Evolutionary conservation across 2,329 filamentous ascomycete species (phyloP), one percentile per base, ranked within the genome.

Genomic region (Cladorrhinum sp.): DNA sequence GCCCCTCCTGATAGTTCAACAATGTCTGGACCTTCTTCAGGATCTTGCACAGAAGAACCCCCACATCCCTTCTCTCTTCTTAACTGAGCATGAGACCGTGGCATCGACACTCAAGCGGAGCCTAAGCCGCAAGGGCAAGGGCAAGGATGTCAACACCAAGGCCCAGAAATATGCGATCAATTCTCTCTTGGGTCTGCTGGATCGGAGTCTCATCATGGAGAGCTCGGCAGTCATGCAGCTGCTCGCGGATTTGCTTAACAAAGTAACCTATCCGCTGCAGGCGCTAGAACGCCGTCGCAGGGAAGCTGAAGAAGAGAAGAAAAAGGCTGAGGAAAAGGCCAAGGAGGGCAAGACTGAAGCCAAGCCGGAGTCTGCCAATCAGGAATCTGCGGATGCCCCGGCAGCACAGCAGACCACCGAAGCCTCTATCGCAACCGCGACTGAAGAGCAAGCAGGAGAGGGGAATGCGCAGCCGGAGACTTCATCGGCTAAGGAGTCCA

Each of bases 141-240:
- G 91, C 69, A 98, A 98, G 74, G 84, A 80, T 57, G 95, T 94
- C 75, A 94, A 96, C 66, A 86, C 80, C 66, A 96, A 90, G 74
- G 87, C 91, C 26, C 87, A 88, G 67, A 95, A 91, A 72, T 99
- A 90, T 72, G 92, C 96, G 9, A 84, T 99, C 72, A 99, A 99
- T 73, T 92, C 93, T 14, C 79, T 99, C 28, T 82, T 99, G 52
- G 88, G 87, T 63, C 82, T 99, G 4, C 82, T 99, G 21, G 95
- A 98, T 72, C 90, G 95, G n/a, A 91, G 92, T 66, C 81, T 98
- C 63, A 93, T 99, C 65, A 96, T 96, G 77, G 95, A 99, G 76
- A 99, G 92, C 75, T 93, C 94, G n/a, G 83, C 88, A 6, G 94
- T 96, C 60, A 98, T 99, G 93, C 94, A 96, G 68, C 88, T 92